These are phyloP conservation scores for Oldenlandia corymbosa DNA, from an alignment of 257 asterid species.

Conservation along the genomic window DNA sequence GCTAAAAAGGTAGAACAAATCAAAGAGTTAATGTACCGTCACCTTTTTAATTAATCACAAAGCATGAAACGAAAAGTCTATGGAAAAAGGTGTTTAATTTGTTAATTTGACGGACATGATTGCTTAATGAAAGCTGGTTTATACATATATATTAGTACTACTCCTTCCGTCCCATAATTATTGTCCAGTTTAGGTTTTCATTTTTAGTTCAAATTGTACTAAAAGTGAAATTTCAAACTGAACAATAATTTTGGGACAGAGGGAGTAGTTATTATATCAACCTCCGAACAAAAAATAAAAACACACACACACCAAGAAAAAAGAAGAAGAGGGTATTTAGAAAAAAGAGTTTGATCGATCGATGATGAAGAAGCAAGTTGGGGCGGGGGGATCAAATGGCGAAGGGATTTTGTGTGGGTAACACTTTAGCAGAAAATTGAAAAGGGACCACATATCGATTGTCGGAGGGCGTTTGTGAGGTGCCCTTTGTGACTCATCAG, in stretches of 20 bases:
- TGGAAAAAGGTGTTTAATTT: not conserved
- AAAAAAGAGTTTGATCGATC: too few relatives aligned
- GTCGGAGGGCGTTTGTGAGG: slow-evolving; percentile 36
- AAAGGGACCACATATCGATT: slow-evolving; percentile 54
- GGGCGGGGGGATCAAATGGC: not conserved
- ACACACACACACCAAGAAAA: not conserved
- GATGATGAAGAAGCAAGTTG: slow-evolving; percentile 3
- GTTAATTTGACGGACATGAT: not conserved
- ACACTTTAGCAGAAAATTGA: slow-evolving; percentile 26
- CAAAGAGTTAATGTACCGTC: not conserved
- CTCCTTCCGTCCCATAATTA: too few relatives aligned
- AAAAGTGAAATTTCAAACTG: too few relatives aligned
- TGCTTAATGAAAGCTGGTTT: not conserved
- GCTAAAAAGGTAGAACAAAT: not conserved
- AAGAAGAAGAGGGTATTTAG: not conserved
- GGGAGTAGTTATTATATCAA: too few relatives aligned
- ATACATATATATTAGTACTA: too few relatives aligned
- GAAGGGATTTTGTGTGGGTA: slow-evolving; percentile 11
- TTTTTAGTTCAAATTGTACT: too few relatives aligned
- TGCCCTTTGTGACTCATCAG: slow-evolving; percentile 27
- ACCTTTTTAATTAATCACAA: not conserved
- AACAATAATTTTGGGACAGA: too few relatives aligned
- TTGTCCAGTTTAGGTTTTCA: too few relatives aligned
- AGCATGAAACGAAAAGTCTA: too few relatives aligned
- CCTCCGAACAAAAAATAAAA: too few relatives aligned